phyloP scores from a whole-genome alignment of 345 rosid genomes.

The Hibiscus trionum region DNA sequence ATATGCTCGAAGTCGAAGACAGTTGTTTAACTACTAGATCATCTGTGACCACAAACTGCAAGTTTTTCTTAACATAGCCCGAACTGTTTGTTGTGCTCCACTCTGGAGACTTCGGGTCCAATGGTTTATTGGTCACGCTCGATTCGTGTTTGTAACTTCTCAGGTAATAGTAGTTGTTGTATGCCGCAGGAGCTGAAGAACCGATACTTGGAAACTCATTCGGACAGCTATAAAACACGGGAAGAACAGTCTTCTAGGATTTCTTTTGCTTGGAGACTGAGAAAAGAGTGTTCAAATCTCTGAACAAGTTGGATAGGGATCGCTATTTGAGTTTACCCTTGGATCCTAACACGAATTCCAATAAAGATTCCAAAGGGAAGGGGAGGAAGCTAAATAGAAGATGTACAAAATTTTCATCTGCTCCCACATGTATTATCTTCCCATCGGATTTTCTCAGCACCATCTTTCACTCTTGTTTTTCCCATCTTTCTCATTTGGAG shows the following conservation, averaged over 20 bases:
- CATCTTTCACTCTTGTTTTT: too few species aligned
- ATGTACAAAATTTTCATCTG: neutral
- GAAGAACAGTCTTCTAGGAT: neutral
- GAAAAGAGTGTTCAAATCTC: neutral
- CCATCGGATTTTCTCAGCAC: neutral
- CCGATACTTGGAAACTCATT: neutral
- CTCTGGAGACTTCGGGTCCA: neutral
- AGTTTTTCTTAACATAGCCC: neutral
- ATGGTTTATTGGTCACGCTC: too few species aligned
- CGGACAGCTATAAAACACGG: neutral
- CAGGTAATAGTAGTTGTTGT: too few species aligned
- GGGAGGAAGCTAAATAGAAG: neutral
- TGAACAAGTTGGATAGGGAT: neutral
- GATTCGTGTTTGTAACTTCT: too few species aligned
- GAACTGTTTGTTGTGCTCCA: neutral
- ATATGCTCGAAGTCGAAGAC: neutral
- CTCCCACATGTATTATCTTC: neutral
- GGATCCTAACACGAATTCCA: neutral
- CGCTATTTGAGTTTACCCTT: neutral
- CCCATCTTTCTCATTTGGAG: too few species aligned
- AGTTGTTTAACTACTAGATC: neutral
- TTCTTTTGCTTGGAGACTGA: neutral
- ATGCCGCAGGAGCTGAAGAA: neutral
- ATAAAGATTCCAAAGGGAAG: neutral
- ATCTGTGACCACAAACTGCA: neutral